phyloP scores from a whole-genome alignment of 1,284 basidiomycete genomes.

The Melampsora abietis-canadensis region DNA sequence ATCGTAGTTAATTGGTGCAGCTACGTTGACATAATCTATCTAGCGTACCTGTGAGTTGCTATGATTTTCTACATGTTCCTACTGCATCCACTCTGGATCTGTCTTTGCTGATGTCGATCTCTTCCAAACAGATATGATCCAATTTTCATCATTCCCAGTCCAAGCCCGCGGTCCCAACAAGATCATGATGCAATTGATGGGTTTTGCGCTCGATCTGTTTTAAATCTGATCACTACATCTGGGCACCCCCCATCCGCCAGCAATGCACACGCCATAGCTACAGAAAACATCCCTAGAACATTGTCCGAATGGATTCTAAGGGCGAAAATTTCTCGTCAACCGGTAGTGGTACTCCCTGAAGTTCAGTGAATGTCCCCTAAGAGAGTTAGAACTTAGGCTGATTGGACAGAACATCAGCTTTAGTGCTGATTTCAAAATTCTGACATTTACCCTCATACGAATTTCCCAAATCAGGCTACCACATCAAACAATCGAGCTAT shows the following conservation, averaged over 20 bases:
- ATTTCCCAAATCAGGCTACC: constrained; percentile 12
- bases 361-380: constrained; percentile 3
- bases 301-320: constrained; percentile 6
- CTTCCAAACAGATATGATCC: constrained; percentile 33
- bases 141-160: constrained; percentile 29
- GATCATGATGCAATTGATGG: background rate
- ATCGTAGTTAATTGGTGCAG: constrained; percentile 39
- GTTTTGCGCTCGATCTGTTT: constrained; percentile 6
- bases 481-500: constrained; percentile 40
- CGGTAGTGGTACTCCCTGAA: constrained; percentile 29
- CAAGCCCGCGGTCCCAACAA: background rate
- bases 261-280: background rate
- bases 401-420: background rate
- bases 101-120: background rate
- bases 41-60: constrained; percentile 33
- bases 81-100: background rate
- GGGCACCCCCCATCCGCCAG: constrained; percentile 20
- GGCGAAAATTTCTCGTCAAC: background rate
- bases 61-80: background rate
- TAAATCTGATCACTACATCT: constrained; percentile 4
- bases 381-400: too few species aligned
- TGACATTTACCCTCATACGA: background rate
- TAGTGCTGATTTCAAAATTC: background rate
- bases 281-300: background rate
- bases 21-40: constrained; percentile 37